phyloP scores from a whole-genome alignment of 2,329 filamentous ascomycete genomes.

The Biscogniauxia marginata region DNA sequence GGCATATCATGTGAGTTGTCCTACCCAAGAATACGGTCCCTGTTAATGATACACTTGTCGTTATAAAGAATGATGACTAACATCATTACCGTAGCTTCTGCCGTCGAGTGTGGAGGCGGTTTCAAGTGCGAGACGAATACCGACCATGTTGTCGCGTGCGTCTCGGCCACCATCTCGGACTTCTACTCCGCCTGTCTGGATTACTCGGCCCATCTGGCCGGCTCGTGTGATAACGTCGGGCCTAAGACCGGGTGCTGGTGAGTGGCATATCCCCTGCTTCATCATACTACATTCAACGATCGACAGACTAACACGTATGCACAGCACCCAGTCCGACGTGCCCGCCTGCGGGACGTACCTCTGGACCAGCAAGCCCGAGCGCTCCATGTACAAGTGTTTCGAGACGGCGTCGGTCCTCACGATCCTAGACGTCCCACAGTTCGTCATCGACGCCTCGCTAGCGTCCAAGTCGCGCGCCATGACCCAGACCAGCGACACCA shows the following conservation, averaged over 20 bases:
- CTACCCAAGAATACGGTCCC: background rate
- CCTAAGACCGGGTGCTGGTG: slow-evolving; percentile 38
- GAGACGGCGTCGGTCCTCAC: slow-evolving; percentile 27
- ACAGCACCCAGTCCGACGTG: slow-evolving; percentile 12
- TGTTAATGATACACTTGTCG: background rate
- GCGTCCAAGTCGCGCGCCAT: slow-evolving; percentile 21
- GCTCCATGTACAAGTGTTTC: slow-evolving; percentile 39
- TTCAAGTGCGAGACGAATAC: slow-evolving; percentile 33
- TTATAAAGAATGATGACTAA: background rate
- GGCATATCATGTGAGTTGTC: slow-evolving; percentile 29
- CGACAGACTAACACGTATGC: background rate
- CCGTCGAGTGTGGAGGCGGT: slow-evolving; percentile 21
- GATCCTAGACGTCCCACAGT: slow-evolving; percentile 36
- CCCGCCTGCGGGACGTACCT: slow-evolving; percentile 38
- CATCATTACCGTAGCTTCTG: slow-evolving; percentile 20
- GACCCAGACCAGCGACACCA: slow-evolving; percentile 1
- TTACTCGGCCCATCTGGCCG: slow-evolving; percentile 29
- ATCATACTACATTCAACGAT: background rate
- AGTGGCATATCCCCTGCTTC: slow-evolving; percentile 16
- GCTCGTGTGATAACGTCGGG: slow-evolving; percentile 29
- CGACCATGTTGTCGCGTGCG: slow-evolving; percentile 37
- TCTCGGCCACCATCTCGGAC: slow-evolving; percentile 25
- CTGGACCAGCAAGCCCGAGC: slow-evolving; percentile 34
- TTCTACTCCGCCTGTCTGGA: slow-evolving; percentile 39
- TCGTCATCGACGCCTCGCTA: slow-evolving; percentile 31